These are phyloP conservation scores for Leishmania guyanensis DNA, from an alignment of 208 protist genomes.

Conservation along the genomic window DNA sequence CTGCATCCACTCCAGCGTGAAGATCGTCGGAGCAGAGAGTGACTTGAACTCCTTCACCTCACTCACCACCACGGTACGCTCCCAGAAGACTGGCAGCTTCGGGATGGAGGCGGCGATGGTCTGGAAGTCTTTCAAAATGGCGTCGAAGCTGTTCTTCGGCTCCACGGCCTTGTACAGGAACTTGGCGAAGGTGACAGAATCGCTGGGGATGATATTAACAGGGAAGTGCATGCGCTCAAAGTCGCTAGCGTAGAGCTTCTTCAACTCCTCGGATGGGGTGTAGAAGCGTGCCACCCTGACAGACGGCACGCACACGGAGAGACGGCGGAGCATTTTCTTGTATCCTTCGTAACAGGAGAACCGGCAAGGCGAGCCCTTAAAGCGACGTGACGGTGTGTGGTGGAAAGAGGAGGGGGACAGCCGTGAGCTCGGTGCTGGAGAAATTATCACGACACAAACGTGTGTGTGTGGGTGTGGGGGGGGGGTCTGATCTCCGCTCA, in stretches of 20 bases:
- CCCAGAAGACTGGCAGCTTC: slow-evolving; percentile 89
- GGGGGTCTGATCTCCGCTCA: neutral
- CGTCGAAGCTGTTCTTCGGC: slow-evolving; percentile 63
- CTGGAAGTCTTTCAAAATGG: slow-evolving; percentile 81
- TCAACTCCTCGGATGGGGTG: slow-evolving; percentile 83
- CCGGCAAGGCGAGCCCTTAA: neutral
- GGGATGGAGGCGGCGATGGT: slow-evolving; percentile 61
- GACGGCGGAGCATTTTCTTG: slow-evolving; percentile 75
- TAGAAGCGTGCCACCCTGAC: slow-evolving; percentile 71
- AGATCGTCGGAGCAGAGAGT: slow-evolving; percentile 74
- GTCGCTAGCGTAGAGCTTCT: slow-evolving; percentile 89
- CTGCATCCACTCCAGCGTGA: slow-evolving; percentile 93
- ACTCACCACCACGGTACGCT: slow-evolving; percentile 72
- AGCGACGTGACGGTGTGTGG: neutral
- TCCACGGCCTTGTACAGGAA: slow-evolving; percentile 91
- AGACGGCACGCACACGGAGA: slow-evolving; percentile 45
- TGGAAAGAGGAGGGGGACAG: neutral
- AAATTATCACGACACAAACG: neutral
- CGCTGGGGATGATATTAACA: slow-evolving; percentile 82
- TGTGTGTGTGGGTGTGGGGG: neutral
- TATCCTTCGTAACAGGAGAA: neutral
- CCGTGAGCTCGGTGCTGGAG: neutral
- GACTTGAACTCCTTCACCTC: slow-evolving; percentile 83
- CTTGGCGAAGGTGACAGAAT: slow-evolving; percentile 89
- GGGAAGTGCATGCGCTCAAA: slow-evolving; percentile 84